Evolutionary conservation across 1,139 yeast genomes (phyloP), one percentile per base, ranked within the genome.

Genomic region (Saccharomyces hybrid): DNA sequence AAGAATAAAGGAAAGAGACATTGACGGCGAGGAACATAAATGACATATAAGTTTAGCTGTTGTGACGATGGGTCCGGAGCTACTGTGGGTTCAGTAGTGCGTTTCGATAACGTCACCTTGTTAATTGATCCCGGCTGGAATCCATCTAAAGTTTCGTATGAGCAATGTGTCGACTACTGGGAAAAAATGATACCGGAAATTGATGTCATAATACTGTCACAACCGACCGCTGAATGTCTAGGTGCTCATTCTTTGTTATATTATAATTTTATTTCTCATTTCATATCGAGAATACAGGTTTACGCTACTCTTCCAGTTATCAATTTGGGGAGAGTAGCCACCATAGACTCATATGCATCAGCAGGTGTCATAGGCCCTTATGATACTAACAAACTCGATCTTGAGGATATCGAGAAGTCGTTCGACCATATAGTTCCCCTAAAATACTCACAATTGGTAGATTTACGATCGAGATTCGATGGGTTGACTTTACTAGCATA

Each of bases 301-400:
- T 95, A 88, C 66, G 83, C 97, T 0, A 93, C 99, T 0, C 73
- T 90, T 27, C 98, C 99, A 0, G 88, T 91, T 3, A 78, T 85
- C 29, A 93, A 89, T 67, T 74, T 95, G 66, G 98, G 98, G 1
- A 77, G 96, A 61, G 83, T 89, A 34, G 78, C 95, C 4, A 87
- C 96, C 0, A 82, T 88, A 27, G 99, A 95, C 64, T 76, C 81
- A 46, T 91, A 90, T 67, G 72, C 95, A 59, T 74, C 88, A 2
- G 71, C 71, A 14, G 96, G 97, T 0, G 67, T 88, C 1, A 72
- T 88, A 48, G 97, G 97, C 0, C 93, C 97, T 0, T 73, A 86
- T 38, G 69, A 76, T 24, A 75, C 80, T 14, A 83, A 88, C 2
- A 66, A 77, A 2, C 69, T 88, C 61, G 93, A 89, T 59, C 72